Conservation (phyloP, 192 early-diverging fungal species). For the Umbelopsis ramanniana region DNA sequence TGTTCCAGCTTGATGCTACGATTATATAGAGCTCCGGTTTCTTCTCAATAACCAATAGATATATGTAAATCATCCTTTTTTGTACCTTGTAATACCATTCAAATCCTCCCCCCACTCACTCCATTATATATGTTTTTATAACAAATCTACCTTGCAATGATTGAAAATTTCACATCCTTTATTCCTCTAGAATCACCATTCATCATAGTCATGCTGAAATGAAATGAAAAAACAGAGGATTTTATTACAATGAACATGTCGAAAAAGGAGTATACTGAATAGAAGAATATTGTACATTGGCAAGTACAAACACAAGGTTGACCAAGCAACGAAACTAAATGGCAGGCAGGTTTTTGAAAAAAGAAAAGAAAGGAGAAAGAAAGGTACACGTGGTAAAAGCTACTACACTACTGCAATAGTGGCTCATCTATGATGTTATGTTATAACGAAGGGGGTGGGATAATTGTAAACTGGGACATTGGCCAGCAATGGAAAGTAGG, state of each 20-base stretch:
- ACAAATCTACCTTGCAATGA: no score
- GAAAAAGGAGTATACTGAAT: no score
- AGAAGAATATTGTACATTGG: no score
- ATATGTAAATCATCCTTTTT: not conserved
- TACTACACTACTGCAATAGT: not conserved
- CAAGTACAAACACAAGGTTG: no score
- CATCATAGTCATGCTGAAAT: no score
- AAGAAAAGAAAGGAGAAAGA: not conserved
- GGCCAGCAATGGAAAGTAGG: slow-evolving; percentile 6
- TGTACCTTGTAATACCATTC: not conserved
- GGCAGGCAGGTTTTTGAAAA: not conserved
- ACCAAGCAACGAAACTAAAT: no score
- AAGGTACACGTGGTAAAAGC: not conserved
- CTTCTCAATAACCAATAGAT: not conserved
- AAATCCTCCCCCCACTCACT: no score
- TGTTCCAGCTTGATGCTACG: slow-evolving; percentile 72
- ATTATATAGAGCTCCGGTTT: slow-evolving; percentile 30
- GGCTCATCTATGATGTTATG: not conserved
- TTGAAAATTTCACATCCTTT: no score
- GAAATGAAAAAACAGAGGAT: no score
- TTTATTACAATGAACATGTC: no score
- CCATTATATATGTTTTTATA: no score
- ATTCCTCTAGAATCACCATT: no score
- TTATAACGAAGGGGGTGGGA: not conserved
- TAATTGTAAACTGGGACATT: not conserved